Evolutionary conservation across 768 basidiomycete genomes (phyloP), one percentile per base, ranked within the genome.

Genomic region (Tulasnella sp.): DNA sequence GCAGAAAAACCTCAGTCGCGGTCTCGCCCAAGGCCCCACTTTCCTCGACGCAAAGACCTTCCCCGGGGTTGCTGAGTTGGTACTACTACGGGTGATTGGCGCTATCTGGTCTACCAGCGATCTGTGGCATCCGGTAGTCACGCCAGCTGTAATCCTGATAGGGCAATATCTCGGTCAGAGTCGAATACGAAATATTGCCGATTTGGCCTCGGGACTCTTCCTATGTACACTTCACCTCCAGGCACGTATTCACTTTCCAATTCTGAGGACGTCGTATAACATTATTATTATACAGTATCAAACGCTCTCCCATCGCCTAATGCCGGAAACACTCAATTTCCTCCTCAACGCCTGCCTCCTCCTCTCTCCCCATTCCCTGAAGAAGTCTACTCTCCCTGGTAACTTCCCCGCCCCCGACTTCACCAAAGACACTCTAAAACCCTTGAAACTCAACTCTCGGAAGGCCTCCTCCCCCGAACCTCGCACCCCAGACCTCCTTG

Each of bases 31-130:
- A 6, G 89, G 87, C 1, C 72, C 86, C 0, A 71, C 78, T 12
- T 71, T 76, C 23, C 67, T 67, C 0, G 73, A 78, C 7, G 74
- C 88, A 2, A 86, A 79, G 71, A 97, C 90, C 0, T 98, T 89
- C 83, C 94, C 96, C 5, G 84, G 85, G 27, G 68, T 82, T 3
- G 71, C 89, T 4, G 96, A 99, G 67, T 74, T 99, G 17, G 73
- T 77, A 0, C 73, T 99, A 2, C 72, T 98, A 29, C 81, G 92
- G 21, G 68, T 92, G 36, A 77, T 89, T 49, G 91, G 91, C 3
- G 71, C 75, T 12, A 72, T 86, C 34, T 99, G 93, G 93, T 86
- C 92, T 2, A 91, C 92, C 2, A 94, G 90, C 67, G 96, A 99
- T 69, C 77, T 94, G 70, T 84, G 83, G 50, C 93, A 99, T 68